phyloP scores from a whole-genome alignment of 352 stramenopile species.

The Blastocystis sp. region DNA sequence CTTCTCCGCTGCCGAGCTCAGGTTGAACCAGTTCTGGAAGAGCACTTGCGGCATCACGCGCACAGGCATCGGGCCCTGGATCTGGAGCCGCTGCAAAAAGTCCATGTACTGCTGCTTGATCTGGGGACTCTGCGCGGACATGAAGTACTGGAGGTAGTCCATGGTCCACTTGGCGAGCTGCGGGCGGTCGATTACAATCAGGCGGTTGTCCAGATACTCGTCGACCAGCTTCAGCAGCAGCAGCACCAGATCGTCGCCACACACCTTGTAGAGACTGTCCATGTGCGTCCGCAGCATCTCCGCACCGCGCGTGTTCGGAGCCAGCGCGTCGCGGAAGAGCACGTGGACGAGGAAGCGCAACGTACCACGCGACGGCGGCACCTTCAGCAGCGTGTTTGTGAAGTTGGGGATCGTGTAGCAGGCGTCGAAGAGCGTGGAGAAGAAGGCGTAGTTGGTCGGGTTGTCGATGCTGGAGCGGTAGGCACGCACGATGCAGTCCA shows the following conservation, averaged over 20 bases:
- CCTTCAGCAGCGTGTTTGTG: background rate
- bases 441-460: background rate
- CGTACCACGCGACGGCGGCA: background rate
- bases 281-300: background rate
- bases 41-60: background rate
- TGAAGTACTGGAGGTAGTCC: background rate
- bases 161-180: background rate
- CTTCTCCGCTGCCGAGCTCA: background rate
- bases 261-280: background rate
- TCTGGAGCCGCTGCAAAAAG: background rate
- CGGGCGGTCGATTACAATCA: background rate
- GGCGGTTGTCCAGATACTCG: background rate
- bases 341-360: constrained; percentile 22
- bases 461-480: background rate
- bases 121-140: background rate
- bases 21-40: background rate
- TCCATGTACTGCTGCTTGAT: background rate
- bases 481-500: background rate
- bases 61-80: background rate
- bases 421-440: background rate
- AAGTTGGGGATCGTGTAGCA: constrained; percentile 18
- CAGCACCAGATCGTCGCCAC: background rate
- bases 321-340: background rate
- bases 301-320: background rate
- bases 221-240: background rate